Conservation (phyloP, 176 grass and related monocot genomes). For the Phoenix roebelenii region DNA sequence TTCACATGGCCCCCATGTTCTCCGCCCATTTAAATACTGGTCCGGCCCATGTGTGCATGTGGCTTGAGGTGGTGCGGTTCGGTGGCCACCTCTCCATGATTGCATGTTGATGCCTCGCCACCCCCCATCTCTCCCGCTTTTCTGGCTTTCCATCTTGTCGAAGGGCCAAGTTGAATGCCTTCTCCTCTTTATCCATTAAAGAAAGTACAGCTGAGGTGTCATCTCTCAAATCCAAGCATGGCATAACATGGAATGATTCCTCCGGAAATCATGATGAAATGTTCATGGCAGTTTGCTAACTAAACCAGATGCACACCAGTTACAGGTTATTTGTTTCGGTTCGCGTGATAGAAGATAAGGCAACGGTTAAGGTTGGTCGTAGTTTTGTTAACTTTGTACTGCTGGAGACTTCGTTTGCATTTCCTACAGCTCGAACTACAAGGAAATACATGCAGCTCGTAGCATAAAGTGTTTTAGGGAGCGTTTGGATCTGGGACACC, state of each 20-base stretch:
- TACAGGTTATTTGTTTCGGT: not conserved
- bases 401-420: too few relatives aligned
- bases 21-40: too few relatives aligned
- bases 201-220: not conserved
- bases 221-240: not conserved
- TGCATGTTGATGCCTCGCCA: not conserved
- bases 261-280: not conserved
- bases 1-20: too few relatives aligned
- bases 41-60: not conserved
- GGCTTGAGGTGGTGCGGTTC: not conserved
- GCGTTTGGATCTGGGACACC: too few relatives aligned
- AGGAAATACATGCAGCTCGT: too few relatives aligned
- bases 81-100: not conserved
- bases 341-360: not conserved
- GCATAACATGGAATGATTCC: constrained; percentile 18
- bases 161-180: too few relatives aligned
- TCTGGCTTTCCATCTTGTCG: too few relatives aligned
- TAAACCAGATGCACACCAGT: not conserved
- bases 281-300: not conserved
- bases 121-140: too few relatives aligned
- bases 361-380: not conserved
- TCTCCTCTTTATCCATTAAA: too few relatives aligned
- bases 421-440: too few relatives aligned
- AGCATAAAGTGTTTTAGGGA: too few relatives aligned
- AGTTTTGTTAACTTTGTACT: too few relatives aligned